phyloP scores from a whole-genome alignment of 768 basidiomycete genomes.

The Amanita jacksonii region DNA sequence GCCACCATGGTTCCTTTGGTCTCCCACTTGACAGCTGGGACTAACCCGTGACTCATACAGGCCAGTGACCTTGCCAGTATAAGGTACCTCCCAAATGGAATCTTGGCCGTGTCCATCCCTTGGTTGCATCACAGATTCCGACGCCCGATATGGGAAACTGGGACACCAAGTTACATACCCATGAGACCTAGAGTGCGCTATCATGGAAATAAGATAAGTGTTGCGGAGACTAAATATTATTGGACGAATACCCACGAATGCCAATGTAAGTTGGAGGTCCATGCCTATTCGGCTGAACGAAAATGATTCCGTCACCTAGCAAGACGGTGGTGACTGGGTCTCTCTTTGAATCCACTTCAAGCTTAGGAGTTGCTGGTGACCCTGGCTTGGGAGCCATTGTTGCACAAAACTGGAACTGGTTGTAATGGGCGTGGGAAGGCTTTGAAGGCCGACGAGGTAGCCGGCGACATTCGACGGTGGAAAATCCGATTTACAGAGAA shows the following conservation, averaged over 20 bases:
- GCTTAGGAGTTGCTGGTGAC: background rate
- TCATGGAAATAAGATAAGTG: too few relatives aligned
- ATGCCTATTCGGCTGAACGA: background rate
- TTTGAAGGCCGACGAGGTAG: background rate
- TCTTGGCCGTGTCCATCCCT: background rate
- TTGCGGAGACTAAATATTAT: background rate
- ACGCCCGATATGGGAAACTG: background rate
- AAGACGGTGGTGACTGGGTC: background rate
- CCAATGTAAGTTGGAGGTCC: background rate
- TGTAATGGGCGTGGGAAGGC: conserved; percentile 4
- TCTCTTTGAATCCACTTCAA: too few relatives aligned
- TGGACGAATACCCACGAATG: background rate
- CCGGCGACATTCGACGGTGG: background rate
- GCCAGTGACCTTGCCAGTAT: background rate
- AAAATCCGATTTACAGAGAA: background rate
- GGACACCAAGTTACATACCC: too few relatives aligned
- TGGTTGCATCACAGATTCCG: background rate
- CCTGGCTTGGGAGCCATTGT: background rate
- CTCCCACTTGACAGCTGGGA: conserved; percentile 5
- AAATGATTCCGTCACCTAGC: background rate
- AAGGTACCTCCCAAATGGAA: conserved; percentile 3
- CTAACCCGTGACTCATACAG: background rate
- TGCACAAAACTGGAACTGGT: background rate
- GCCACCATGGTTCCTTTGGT: background rate
- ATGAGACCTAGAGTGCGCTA: too few relatives aligned